Evolutionary conservation across 176 grass and related monocot genomes (phyloP), one percentile per base, ranked within the genome.

Genomic region (Elaeis guineensis): DNA sequence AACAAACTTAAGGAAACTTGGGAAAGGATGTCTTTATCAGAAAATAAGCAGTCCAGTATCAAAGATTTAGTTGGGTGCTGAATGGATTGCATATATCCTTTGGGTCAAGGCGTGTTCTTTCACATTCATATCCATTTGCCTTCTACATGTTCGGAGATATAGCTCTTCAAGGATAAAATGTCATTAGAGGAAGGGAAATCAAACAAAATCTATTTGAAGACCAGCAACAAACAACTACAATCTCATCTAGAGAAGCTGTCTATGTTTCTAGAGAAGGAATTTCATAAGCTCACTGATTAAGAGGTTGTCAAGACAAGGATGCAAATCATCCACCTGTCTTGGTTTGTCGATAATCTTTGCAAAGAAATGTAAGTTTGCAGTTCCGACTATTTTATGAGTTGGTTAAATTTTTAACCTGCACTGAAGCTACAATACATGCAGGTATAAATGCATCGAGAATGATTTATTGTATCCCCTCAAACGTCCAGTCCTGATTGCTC

Each of bases 131-230:
- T 68, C 75, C 55, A 16, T 83, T 88, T 21, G 75, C 85, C 35
- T 88, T 68, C 73, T 79, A 64, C 67, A 83, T 88, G 67, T 88
- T 88, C 62, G 85, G 64, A 21, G 52, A 55, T 51, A 59, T n/a
- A 32, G 12, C 58, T 64, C 44, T 49, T 22, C 15, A 25, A 22
- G 50, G 18, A 1, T 20, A 51, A 55, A 52, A 63, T 50, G 4
- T 5, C 1, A 55, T 32, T 59, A 29, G 5, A 51, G 64, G 3
- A 44, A 69, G 63, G 70, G 68, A 55, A 25, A 74, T 65, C 16
- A 72, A 54, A 20, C 71, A 77, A 69, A 16, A n/a, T 24, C 70
- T 83, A 20, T 83, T 89, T 66, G 79, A 87, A 58, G 58, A 79
- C 63, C 69, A 76, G 32, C 84, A 87, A 64, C 25, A 39, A 39